phyloP scores from a whole-genome alignment of 2,329 filamentous ascomycete species.

The Onygenales sp. region DNA sequence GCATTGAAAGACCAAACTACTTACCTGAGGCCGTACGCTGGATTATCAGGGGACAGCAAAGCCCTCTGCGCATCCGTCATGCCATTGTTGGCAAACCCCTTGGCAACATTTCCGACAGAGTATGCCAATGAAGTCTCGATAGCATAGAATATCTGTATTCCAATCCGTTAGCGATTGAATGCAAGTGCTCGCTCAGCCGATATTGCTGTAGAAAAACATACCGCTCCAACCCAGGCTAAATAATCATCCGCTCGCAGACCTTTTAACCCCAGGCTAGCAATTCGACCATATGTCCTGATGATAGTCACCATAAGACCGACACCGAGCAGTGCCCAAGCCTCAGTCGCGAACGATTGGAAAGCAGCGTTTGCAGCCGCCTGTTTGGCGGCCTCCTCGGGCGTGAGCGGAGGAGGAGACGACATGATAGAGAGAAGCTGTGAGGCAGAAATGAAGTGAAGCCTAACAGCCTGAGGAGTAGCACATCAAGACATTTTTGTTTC shows the following conservation, averaged over 20 bases:
- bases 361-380: conserved; percentile 1
- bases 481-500: too few relatives aligned
- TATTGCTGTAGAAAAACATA: neutral
- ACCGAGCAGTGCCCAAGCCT: conserved; percentile 1
- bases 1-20: neutral
- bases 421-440: neutral
- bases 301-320: conserved; percentile 15
- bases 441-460: too few relatives aligned
- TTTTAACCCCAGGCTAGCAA: conserved; percentile 21
- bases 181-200: too few relatives aligned
- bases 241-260: conserved; percentile 41
- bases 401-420: neutral
- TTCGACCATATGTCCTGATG: conserved; percentile 37
- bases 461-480: too few relatives aligned
- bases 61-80: conserved; percentile 45
- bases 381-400: neutral
- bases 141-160: conserved; percentile 1
- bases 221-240: conserved; percentile 31
- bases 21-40: conserved; percentile 33
- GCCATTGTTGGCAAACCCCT: conserved; percentile 47
- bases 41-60: conserved; percentile 33
- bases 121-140: conserved; percentile 1
- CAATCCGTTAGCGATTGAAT: neutral
- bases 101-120: conserved; percentile 1
- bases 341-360: neutral